Evolutionary conservation across 768 basidiomycete species (phyloP).

Genomic region (Suillus placidus): DNA sequence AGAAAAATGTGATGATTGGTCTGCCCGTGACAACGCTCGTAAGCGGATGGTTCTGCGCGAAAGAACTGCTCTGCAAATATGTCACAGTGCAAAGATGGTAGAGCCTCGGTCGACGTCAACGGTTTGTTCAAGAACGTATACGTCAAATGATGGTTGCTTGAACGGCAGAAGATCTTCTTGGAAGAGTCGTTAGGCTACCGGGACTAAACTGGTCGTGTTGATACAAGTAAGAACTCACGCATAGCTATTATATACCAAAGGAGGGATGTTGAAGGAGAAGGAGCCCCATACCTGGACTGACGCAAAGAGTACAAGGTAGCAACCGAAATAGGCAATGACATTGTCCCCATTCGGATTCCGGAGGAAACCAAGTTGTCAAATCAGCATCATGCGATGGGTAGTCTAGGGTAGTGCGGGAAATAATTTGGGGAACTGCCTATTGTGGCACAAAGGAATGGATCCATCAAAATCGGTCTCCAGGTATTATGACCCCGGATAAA

Average conservation of each 20-base stretch:
- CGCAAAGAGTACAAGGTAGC: slow-evolving; percentile 30
- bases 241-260: slow-evolving; percentile 30
- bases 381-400: background rate
- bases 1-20: slow-evolving; percentile 9
- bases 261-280: slow-evolving; percentile 13
- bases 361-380: slow-evolving; percentile 13
- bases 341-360: slow-evolving; percentile 22
- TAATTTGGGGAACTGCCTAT: slow-evolving; percentile 12
- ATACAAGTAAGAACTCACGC: slow-evolving; percentile 11
- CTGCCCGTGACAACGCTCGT: slow-evolving; percentile 6
- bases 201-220: slow-evolving; percentile 20
- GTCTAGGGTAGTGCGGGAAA: background rate
- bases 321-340: slow-evolving; percentile 20
- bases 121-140: slow-evolving; percentile 9
- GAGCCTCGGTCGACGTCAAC: background rate
- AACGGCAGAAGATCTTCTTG: slow-evolving; percentile 14
- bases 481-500: background rate
- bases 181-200: slow-evolving; percentile 9
- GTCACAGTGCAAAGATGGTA: slow-evolving; percentile 10
- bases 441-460: slow-evolving; percentile 15
- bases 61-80: slow-evolving; percentile 4
- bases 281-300: slow-evolving; percentile 5
- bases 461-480: slow-evolving; percentile 1
- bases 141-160: slow-evolving; percentile 15
- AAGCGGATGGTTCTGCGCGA: slow-evolving; percentile 5